Evolutionary conservation across 371 early-diverging fungal genomes (phyloP).

Genomic region (Furculomyces boomerangus): DNA sequence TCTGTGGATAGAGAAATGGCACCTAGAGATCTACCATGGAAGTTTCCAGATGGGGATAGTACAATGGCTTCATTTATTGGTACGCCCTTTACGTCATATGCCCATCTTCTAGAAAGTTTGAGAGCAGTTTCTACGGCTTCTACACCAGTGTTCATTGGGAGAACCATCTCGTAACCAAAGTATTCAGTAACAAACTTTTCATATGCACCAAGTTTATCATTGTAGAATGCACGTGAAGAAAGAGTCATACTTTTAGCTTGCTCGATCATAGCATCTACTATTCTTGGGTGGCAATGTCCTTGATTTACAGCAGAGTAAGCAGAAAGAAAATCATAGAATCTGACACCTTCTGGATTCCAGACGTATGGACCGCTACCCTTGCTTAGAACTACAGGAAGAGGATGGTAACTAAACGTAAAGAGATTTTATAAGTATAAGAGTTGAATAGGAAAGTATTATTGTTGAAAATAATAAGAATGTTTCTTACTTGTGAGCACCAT

Average conservation of each 20-base stretch:
- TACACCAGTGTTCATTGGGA: conserved; percentile 97
- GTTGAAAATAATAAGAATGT: conserved; percentile 22
- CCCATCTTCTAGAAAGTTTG: conserved; percentile 97
- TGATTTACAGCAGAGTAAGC: conserved; percentile 96
- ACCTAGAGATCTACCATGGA: conserved; percentile 94
- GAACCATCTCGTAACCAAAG: conserved; percentile 93
- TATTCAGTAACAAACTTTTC: conserved; percentile 81
- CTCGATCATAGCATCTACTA: conserved; percentile 72
- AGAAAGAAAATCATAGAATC: conserved; percentile 90
- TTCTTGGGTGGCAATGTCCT: conserved; percentile 92
- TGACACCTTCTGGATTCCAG: conserved; percentile 89
- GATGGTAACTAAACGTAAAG: conserved; percentile 64
- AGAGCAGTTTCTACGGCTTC: conserved; percentile 97
- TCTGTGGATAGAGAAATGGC: conserved; percentile 93
- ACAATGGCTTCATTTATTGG: conserved; percentile 68
- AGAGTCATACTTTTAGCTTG: conserved; percentile 73
- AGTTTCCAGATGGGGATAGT: conserved; percentile 72
- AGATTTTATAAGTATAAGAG: neutral
- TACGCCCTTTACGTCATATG: conserved; percentile 79
- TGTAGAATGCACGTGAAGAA: conserved; percentile 91
- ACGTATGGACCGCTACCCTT: conserved; percentile 79
- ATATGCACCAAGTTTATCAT: conserved; percentile 74
- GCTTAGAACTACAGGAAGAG: conserved; percentile 84
- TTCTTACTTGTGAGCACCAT: conserved; percentile 59
- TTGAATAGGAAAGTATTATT: neutral